Percentiles rank a stretch among this genome's conserved stretches.
phyloP scores from a whole-genome alignment of 2,329 filamentous ascomycete genomes.

The Huntiella moniliformis region DNA sequence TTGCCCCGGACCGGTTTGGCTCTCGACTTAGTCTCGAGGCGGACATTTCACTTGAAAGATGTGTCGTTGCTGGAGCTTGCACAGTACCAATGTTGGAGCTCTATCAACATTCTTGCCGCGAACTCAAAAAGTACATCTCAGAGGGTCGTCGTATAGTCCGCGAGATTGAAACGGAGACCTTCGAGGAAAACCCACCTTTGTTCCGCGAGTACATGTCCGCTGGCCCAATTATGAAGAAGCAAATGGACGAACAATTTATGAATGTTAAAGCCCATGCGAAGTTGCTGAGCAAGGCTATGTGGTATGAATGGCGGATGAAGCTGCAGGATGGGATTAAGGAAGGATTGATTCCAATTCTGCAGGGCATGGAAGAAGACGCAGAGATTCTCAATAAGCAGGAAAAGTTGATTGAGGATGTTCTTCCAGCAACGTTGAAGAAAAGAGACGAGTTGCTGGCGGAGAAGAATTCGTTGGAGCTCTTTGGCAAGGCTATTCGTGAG shows the following conservation, averaged over 20 bases:
- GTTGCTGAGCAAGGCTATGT: conserved; percentile 81
- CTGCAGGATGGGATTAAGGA: conserved; percentile 64
- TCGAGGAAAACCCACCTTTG: conserved; percentile 74
- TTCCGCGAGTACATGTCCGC: conserved; percentile 85
- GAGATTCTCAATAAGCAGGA: conserved; percentile 48
- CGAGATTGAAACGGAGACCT: conserved; percentile 76
- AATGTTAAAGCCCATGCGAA: conserved; percentile 90
- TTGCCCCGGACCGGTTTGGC: conserved; percentile 34
- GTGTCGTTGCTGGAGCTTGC: conserved; percentile 75
- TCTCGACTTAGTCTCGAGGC: conserved; percentile 25
- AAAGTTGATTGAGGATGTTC: conserved; percentile 41
- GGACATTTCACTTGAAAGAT: conserved; percentile 48
- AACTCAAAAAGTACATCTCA: conserved; percentile 91
- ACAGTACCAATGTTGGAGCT: conserved; percentile 84
- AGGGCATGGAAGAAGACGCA: conserved; percentile 61
- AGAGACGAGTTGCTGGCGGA: conserved; percentile 45
- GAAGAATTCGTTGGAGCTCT: conserved; percentile 46
- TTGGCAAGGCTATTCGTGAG: conserved; percentile 56
- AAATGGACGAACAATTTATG: conserved; percentile 95
- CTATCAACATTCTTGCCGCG: conserved; percentile 73
- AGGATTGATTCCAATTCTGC: conserved; percentile 54
- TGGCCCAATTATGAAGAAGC: conserved; percentile 57
- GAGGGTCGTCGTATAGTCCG: conserved; percentile 79
- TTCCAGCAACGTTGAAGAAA: conserved; percentile 46
- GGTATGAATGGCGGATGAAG: conserved; percentile 96